Evolutionary conservation across 2,329 filamentous ascomycete genomes (phyloP).

Genomic region (Hymenoscyphus infarciens): DNA sequence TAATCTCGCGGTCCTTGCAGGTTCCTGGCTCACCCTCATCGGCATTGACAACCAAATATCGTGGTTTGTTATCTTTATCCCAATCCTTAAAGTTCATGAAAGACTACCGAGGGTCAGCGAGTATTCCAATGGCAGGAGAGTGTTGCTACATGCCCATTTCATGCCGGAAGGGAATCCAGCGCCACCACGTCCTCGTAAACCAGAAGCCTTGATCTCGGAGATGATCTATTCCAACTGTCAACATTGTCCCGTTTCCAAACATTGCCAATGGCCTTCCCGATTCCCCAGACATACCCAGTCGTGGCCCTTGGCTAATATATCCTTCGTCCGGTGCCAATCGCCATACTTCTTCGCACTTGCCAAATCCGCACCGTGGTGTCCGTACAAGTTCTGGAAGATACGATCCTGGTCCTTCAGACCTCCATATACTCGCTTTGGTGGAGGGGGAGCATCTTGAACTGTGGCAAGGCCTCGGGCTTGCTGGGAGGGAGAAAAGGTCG

Average conservation of each 20-base stretch:
- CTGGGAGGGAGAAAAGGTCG: constrained; percentile 42
- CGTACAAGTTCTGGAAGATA: constrained; percentile 98
- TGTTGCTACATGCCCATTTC: constrained; percentile 78
- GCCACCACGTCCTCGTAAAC: constrained; percentile 90
- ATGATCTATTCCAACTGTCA: constrained; percentile 64
- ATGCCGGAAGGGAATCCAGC: constrained; percentile 96
- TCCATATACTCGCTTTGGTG: constrained; percentile 69
- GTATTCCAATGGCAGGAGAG: background rate
- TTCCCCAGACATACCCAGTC: constrained; percentile 64
- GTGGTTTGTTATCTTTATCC: constrained; percentile 95
- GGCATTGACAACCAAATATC: constrained; percentile 96
- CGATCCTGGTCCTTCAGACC: constrained; percentile 94
- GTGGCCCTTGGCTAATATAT: constrained; percentile 94
- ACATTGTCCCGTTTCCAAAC: constrained; percentile 1
- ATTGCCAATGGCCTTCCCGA: constrained; percentile 3
- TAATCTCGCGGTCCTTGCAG: constrained; percentile 99
- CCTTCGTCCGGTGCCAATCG: constrained; percentile 99
- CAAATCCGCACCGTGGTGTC: constrained; percentile 84
- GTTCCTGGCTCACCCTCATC: constrained; percentile 98
- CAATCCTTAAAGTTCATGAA: constrained; percentile 99
- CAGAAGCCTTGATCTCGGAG: constrained; percentile 93
- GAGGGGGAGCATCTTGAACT: constrained; percentile 68
- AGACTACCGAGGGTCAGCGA: constrained; percentile 54
- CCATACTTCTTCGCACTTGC: constrained; percentile 97
- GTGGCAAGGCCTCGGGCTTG: constrained; percentile 74